Evolutionary conservation across 1,284 basidiomycete genomes (phyloP), one percentile per base, ranked within the genome.

Genomic region (Ustilago cynodontis): DNA sequence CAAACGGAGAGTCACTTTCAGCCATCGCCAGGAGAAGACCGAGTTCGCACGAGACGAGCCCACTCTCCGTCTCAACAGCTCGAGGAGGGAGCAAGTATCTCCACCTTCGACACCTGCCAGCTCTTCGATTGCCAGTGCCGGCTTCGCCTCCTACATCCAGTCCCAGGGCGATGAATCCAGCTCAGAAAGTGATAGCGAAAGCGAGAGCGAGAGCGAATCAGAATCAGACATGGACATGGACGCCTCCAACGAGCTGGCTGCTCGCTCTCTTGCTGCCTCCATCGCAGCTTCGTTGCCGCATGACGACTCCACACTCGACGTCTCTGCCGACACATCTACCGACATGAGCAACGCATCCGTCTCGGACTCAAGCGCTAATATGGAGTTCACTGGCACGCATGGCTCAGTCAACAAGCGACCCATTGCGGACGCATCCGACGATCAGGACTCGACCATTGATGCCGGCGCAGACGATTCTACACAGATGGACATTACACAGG

Each of bases 1-100:
- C 9, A 77, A 74, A 57, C 66, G 77, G 26, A 54, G 77, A 33
- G 77, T 79, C 52, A 79, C 77, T 2, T 79, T 79, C 68, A 79
- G 77, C 61, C 61, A 67, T 28, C 67, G 77, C 2, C 77, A 79
- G 50, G 77, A 79, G 49, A 72, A 77, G 57, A 79, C 77, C 45
- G 73, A 77, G 31, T 76, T 77, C 47, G 77, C 65, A 10, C 64
- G 65, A 14, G 77, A 79, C 31, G 77, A 79, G 49, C 77, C 77
- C 35, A 79, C 77, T 2, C 71, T 79, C 41, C 74, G 71, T 43
- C 65, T 79, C 49, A 62, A 67, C 22, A 70, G 66, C 59, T 51
- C 69, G 28, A 65, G 74, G 24, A 65, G 74, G 11, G 74, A 77
- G 45, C 59, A 77, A n/a, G 37, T 56, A 18, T 72, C 74, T 3